Conservation (phyloP, 2,329 filamentous ascomycete species). For the Dissoconium aciculare region DNA sequence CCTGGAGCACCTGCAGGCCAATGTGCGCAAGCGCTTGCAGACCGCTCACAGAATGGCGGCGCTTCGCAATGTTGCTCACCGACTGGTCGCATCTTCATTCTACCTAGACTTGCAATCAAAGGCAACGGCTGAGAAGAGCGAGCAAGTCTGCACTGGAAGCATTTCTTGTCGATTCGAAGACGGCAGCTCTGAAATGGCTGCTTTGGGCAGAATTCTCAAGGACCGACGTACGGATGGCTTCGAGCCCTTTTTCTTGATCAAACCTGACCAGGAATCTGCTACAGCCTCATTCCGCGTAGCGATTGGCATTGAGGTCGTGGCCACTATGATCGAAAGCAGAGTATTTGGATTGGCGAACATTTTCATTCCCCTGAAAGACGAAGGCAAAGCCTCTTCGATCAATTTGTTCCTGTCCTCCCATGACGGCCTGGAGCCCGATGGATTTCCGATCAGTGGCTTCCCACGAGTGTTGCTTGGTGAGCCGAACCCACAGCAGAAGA, state of each 20-base stretch:
- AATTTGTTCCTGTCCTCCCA: constrained; percentile 21
- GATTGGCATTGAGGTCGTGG: constrained; percentile 15
- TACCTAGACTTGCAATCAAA: constrained; percentile 25
- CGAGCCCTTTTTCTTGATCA: constrained; percentile 23
- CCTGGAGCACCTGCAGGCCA: constrained; percentile 19
- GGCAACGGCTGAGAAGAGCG: constrained; percentile 18
- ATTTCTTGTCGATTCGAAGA: constrained; percentile 24
- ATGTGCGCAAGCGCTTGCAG: constrained; percentile 20
- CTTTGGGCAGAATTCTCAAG: constrained; percentile 20
- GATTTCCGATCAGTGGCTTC: constrained; percentile 24
- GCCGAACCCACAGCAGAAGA: constrained; percentile 5
- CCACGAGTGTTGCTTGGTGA: constrained; percentile 22
- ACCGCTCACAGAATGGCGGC: constrained; percentile 18
- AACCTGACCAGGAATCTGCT: constrained; percentile 12
- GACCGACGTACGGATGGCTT: constrained; percentile 17
- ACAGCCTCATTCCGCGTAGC: constrained; percentile 16
- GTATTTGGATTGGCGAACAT: constrained; percentile 21
- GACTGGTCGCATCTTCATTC: constrained; percentile 26
- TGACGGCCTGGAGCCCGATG: constrained; percentile 21
- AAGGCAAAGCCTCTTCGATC: constrained; percentile 20
- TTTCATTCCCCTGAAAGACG: constrained; percentile 20
- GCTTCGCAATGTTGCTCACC: constrained; percentile 21
- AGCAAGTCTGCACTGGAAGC: constrained; percentile 19
- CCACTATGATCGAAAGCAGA: constrained; percentile 17
- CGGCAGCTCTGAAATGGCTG: constrained; percentile 20